Conservation (phyloP, 305 asterid species). For the Nicotiana rustica region DNA sequence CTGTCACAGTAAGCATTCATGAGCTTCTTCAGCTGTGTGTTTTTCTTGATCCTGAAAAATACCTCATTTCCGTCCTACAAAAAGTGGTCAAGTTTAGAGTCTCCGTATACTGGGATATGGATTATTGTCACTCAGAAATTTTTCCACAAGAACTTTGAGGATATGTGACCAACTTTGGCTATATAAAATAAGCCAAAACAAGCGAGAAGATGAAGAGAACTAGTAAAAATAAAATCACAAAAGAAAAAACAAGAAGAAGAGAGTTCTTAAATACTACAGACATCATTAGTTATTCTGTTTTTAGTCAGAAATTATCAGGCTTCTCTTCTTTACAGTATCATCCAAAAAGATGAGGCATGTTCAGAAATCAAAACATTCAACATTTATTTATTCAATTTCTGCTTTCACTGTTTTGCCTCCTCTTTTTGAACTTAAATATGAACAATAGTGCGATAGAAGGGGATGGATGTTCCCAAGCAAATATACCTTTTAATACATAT, state of each 20-base stretch:
- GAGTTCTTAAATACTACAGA: neutral
- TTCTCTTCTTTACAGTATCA: neutral
- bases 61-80: conserved; percentile 52
- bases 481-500: neutral
- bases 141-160: neutral
- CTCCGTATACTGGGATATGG: neutral
- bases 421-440: neutral
- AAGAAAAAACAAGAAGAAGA: neutral
- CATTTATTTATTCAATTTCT: neutral
- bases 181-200: neutral
- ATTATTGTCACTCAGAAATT: neutral
- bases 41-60: conserved; percentile 53
- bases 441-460: neutral
- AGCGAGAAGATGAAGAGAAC: neutral
- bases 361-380: neutral
- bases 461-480: neutral
- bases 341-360: neutral
- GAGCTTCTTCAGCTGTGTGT: conserved; percentile 53
- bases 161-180: neutral
- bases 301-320: neutral
- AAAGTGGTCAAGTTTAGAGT: neutral
- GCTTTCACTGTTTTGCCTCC: neutral
- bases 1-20: conserved; percentile 54
- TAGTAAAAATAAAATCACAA: neutral
- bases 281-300: neutral